Percentiles rank a stretch among this genome's conserved stretches.
Conservation (phyloP, 2,329 filamentous ascomycete genomes). For the Saccharata proteae region DNA sequence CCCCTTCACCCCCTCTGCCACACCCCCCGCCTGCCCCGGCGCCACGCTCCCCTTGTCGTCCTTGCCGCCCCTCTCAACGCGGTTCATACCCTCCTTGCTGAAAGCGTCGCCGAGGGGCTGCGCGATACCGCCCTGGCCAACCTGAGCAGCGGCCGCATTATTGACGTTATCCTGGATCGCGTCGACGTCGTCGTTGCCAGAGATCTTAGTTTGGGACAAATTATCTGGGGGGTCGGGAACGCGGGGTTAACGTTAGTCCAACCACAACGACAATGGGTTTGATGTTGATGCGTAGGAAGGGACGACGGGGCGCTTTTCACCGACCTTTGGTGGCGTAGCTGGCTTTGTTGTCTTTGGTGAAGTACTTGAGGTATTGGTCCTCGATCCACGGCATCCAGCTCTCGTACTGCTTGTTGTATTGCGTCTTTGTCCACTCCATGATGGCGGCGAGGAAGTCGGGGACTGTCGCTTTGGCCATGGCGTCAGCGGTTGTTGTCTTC, state of each 20-base stretch:
- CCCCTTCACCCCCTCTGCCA: conserved; percentile 12
- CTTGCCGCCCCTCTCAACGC: conserved; percentile 51
- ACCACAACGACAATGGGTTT: too few relatives aligned
- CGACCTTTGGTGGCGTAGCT: conserved; percentile 57
- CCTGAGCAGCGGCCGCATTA: conserved; percentile 48
- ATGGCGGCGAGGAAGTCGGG: conserved; percentile 1
- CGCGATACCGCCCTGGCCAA: conserved; percentile 56
- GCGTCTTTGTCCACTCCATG: conserved; percentile 43
- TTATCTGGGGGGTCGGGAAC: conserved; percentile 35
- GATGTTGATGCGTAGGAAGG: conserved; percentile 5
- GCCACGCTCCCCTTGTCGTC: conserved; percentile 45
- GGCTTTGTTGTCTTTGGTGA: conserved; percentile 66
- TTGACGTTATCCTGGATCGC: conserved; percentile 56
- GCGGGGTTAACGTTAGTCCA: too few relatives aligned
- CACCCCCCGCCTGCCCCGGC: conserved; percentile 22
- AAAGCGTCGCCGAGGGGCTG: conserved; percentile 51
- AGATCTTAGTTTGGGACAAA: conserved; percentile 58
- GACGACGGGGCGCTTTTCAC: conserved; percentile 12
- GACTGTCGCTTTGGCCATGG: too few relatives aligned
- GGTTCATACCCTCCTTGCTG: conserved; percentile 55
- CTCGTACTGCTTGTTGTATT: conserved; percentile 62
- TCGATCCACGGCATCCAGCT: conserved; percentile 67
- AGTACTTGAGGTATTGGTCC: conserved; percentile 59
- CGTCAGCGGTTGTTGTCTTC: too few relatives aligned
- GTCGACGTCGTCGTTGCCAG: conserved; percentile 54